phyloP scores from a whole-genome alignment of 2,329 filamentous ascomycete genomes.

The Pseudofabraea citricarpa region DNA sequence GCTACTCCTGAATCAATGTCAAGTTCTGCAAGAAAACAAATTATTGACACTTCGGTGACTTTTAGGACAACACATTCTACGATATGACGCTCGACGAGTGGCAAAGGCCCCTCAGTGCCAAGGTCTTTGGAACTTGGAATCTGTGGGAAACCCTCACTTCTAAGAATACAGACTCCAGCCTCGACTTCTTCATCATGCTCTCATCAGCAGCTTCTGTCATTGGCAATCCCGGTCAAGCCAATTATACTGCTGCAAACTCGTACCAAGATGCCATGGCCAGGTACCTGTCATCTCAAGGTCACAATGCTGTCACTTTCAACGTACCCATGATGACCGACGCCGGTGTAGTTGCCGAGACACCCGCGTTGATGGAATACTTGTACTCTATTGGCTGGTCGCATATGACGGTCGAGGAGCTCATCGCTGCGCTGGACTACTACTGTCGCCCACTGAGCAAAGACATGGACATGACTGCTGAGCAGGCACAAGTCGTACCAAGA shows the following conservation, averaged over 20 bases:
- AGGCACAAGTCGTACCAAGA: not conserved
- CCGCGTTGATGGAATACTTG: not conserved
- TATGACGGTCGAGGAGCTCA: not conserved
- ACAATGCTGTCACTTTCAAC: not conserved
- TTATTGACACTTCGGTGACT: too few relatives aligned
- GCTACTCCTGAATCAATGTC: too few relatives aligned
- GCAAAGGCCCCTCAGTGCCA: not conserved
- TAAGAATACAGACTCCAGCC: too few relatives aligned
- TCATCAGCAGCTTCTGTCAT: not conserved
- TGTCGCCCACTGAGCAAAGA: not conserved
- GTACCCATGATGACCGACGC: not conserved
- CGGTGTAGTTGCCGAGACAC: not conserved
- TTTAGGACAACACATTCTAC: constrained; percentile 17
- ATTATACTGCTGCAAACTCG: not conserved
- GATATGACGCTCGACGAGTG: constrained; percentile 5
- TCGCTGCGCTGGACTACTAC: not conserved
- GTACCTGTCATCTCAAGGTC: not conserved
- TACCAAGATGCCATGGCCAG: not conserved
- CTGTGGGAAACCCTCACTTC: constrained; percentile 7
- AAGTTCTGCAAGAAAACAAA: too few relatives aligned
- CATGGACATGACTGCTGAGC: not conserved
- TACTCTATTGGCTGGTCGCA: not conserved
- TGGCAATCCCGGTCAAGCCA: not conserved
- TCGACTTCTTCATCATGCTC: not conserved
- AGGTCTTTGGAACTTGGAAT: constrained; percentile 6